Conservation (phyloP, 208 protist species). For the Entamoeba dispar region DNA sequence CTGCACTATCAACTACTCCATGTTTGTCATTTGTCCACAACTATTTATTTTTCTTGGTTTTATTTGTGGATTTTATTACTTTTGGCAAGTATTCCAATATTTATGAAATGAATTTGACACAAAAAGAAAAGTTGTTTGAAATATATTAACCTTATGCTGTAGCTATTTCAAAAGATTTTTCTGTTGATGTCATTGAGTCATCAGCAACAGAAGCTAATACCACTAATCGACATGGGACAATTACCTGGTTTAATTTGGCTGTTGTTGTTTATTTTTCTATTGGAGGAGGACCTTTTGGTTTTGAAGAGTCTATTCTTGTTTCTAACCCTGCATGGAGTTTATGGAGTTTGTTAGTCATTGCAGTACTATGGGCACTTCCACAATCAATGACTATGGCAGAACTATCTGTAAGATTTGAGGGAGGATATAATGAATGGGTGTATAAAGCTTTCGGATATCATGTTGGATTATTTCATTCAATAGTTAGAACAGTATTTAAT, state of each 20-base stretch:
- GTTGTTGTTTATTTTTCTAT: not conserved
- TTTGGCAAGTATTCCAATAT: too few species aligned
- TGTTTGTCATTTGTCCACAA: too few species aligned
- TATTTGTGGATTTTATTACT: too few species aligned
- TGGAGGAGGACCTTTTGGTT: not conserved
- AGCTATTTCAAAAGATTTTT: too few species aligned
- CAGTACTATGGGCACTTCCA: not conserved
- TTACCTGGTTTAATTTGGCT: not conserved
- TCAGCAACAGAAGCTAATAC: too few species aligned
- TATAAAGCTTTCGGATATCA: not conserved
- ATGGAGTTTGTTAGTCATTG: not conserved
- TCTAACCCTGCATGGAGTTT: not conserved
- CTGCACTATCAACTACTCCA: too few species aligned
- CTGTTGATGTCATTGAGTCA: too few species aligned
- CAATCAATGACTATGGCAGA: not conserved
- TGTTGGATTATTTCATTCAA: not conserved
- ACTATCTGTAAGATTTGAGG: not conserved
- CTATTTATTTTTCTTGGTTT: too few species aligned
- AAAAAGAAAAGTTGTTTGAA: too few species aligned
- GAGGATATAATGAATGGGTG: not conserved
- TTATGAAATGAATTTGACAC: too few species aligned
- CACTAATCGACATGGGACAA: not conserved
- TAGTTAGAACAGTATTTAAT: not conserved
- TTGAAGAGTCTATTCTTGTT: not conserved
- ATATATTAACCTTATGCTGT: too few species aligned